Conservation (phyloP, 805 yeast genomes). For the Candida gorgasii region DNA sequence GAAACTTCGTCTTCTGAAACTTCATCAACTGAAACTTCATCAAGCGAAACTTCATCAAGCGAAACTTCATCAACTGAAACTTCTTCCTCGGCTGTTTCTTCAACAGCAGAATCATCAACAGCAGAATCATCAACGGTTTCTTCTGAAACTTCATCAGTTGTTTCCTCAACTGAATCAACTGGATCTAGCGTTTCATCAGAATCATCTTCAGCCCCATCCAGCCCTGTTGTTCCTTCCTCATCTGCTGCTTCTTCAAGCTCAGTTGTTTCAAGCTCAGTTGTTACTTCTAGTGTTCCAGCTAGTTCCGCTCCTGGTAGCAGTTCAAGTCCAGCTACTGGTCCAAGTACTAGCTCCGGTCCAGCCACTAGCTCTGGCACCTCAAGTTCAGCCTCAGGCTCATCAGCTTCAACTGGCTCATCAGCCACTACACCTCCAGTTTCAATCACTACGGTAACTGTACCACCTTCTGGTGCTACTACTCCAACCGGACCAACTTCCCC, state of each 20-base stretch:
- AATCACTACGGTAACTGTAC: not conserved
- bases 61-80: not conserved
- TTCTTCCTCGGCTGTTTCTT: too few relatives aligned
- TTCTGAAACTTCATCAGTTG: not conserved
- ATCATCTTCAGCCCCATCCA: not conserved
- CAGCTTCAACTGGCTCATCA: not conserved
- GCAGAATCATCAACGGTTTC: not conserved
- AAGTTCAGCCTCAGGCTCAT: not conserved
- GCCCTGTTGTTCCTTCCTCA: not conserved
- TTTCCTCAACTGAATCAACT: not conserved
- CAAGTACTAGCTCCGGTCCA: not conserved
- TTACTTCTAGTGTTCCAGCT: not conserved
- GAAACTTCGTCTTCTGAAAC: slow-evolving; percentile 3
- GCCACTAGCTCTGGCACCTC: slow-evolving; percentile 1
- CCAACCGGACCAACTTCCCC: not conserved
- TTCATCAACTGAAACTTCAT: not conserved
- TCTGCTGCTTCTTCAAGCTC: not conserved
- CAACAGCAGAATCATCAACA: too few relatives aligned
- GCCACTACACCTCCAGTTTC: not conserved
- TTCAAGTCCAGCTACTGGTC: slow-evolving; percentile 3
- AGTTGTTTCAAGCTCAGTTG: not conserved
- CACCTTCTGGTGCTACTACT: not conserved
- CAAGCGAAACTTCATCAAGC: not conserved
- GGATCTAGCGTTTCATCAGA: not conserved
- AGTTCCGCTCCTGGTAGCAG: slow-evolving; percentile 6